These are phyloP conservation scores for Mrakia gelida DNA, from an alignment of 768 basidiomycete species.

Conservation along the genomic window DNA sequence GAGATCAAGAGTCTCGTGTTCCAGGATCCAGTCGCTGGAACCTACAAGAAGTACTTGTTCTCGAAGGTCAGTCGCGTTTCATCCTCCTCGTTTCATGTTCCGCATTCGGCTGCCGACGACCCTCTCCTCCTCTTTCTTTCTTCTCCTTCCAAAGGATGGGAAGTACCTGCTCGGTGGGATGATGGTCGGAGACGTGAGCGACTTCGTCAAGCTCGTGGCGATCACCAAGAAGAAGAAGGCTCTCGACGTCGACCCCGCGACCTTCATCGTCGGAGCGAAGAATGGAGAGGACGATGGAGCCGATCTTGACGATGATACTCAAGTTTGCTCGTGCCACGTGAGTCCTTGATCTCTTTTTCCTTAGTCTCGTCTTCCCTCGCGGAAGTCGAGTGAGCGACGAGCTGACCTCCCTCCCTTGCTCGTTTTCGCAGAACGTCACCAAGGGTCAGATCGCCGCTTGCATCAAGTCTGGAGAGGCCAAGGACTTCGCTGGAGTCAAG, in stretches of 20 bases:
- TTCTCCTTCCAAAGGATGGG: slow-evolving; percentile 49
- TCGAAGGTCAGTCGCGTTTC: slow-evolving; percentile 44
- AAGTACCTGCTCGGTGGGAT: slow-evolving; percentile 69
- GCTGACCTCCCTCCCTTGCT: too few relatives aligned
- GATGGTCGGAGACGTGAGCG: slow-evolving; percentile 57
- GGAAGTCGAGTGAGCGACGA: too few relatives aligned
- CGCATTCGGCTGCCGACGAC: too few relatives aligned
- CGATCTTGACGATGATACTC: slow-evolving; percentile 66
- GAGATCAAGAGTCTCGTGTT: slow-evolving; percentile 53
- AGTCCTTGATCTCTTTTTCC: too few relatives aligned
- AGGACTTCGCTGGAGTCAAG: slow-evolving; percentile 57
- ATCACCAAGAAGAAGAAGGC: slow-evolving; percentile 71
- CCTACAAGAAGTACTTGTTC: slow-evolving; percentile 75
- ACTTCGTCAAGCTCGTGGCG: slow-evolving; percentile 56
- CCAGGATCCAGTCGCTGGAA: slow-evolving; percentile 63
- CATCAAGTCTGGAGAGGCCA: slow-evolving; percentile 52
- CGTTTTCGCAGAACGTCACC: slow-evolving; percentile 50
- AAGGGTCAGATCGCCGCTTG: slow-evolving; percentile 58
- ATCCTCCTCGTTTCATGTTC: too few relatives aligned
- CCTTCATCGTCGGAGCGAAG: slow-evolving; percentile 60
- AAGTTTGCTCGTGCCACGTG: slow-evolving; percentile 64
- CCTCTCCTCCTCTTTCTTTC: too few relatives aligned
- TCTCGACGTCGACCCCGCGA: slow-evolving; percentile 60
- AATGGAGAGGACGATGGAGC: slow-evolving; percentile 57
- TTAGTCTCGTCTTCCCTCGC: too few relatives aligned